phyloP scores from a whole-genome alignment of 2,329 filamentous ascomycete species.

The Botrytis sinoallii region DNA sequence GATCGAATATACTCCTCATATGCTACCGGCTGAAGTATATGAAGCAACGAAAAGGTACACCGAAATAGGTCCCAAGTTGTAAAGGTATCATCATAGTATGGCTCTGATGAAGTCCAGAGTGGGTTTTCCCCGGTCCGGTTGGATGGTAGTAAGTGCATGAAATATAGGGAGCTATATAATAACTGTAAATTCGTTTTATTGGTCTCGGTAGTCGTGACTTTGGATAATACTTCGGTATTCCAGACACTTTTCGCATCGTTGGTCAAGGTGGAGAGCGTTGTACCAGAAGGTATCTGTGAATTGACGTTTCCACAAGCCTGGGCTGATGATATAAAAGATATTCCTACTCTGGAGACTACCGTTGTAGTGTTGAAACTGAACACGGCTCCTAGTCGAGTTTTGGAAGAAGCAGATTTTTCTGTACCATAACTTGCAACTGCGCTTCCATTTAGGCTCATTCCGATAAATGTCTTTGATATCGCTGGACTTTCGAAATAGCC shows the following conservation, averaged over 20 bases:
- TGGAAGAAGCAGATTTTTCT: constrained; percentile 31
- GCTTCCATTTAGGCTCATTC: background rate
- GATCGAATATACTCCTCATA: constrained; percentile 66
- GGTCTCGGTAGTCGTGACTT: constrained; percentile 58
- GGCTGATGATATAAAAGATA: constrained; percentile 48
- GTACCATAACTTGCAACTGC: constrained; percentile 34
- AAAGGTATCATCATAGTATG: constrained; percentile 69
- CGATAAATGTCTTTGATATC: constrained; percentile 44
- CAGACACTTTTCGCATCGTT: constrained; percentile 52
- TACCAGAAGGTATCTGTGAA: constrained; percentile 44
- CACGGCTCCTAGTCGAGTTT: constrained; percentile 42
- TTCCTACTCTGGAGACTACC: constrained; percentile 49
- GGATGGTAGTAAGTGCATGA: constrained; percentile 42
- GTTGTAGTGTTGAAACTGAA: constrained; percentile 46
- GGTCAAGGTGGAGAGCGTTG: constrained; percentile 42
- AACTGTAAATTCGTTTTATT: constrained; percentile 55
- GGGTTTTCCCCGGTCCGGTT: constrained; percentile 71
- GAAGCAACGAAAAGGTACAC: constrained; percentile 61
- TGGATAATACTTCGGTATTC: constrained; percentile 61
- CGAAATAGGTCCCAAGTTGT: constrained; percentile 64
- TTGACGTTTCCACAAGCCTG: constrained; percentile 50
- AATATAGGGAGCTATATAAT: constrained; percentile 67
- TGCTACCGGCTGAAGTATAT: constrained; percentile 59
- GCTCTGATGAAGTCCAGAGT: constrained; percentile 58
- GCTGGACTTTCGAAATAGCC: constrained; percentile 41